Evolutionary conservation across 2,329 filamentous ascomycete species (phyloP).

Genomic region (Talaromyces sp.): DNA sequence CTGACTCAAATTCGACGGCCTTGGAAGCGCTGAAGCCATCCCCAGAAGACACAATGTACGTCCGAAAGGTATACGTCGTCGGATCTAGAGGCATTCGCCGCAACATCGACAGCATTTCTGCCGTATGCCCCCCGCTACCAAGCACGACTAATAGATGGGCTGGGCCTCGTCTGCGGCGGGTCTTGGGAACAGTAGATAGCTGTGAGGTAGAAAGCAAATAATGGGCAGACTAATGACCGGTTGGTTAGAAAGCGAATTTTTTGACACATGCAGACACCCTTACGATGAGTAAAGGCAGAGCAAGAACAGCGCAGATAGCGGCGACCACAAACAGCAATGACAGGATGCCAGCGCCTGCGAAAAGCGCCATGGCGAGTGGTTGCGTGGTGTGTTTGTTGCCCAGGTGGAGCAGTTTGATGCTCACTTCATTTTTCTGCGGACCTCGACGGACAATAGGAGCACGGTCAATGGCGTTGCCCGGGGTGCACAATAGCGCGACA

Average conservation of each 20-base stretch:
- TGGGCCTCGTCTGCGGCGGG: slow-evolving; percentile 25
- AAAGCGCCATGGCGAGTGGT: neutral
- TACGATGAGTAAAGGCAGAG: slow-evolving; percentile 2
- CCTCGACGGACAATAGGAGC: neutral
- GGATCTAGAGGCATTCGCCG: slow-evolving; percentile 47
- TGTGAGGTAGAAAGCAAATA: slow-evolving; percentile 24
- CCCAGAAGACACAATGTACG: slow-evolving; percentile 73
- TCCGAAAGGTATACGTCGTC: slow-evolving; percentile 58
- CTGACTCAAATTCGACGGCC: slow-evolving; percentile 59
- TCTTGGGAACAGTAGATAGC: slow-evolving; percentile 22
- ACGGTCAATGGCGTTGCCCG: neutral
- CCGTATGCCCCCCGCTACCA: slow-evolving; percentile 89
- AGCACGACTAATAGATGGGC: slow-evolving; percentile 73
- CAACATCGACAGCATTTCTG: slow-evolving; percentile 89
- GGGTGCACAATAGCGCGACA: neutral
- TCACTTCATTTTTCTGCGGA: neutral
- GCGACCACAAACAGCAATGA: neutral
- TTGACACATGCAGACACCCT: neutral
- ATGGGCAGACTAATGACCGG: slow-evolving; percentile 18
- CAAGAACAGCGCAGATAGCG: neutral
- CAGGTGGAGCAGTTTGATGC: neutral
- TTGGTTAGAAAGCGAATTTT: neutral
- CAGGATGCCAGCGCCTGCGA: neutral
- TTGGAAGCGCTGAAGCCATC: slow-evolving; percentile 66
- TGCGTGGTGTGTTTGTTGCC: neutral